Conservation (phyloP, 176 grass and related monocot species). For the Rhipidocladum racemiflorum region DNA sequence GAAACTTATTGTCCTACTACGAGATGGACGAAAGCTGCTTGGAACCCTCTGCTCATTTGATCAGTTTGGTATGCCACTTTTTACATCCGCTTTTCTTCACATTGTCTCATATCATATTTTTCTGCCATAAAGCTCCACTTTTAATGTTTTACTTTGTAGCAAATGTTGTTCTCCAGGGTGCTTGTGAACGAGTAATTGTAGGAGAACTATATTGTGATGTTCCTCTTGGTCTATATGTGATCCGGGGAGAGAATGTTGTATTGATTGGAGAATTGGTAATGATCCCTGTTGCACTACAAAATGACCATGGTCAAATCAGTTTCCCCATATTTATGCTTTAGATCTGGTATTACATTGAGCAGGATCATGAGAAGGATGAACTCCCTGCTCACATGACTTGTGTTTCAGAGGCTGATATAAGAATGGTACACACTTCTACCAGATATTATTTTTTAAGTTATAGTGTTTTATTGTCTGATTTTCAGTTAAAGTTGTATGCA, state of each 20-base stretch:
- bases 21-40: constrained; percentile 91
- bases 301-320: constrained; percentile 20
- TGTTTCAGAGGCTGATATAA: constrained; percentile 87
- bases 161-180: constrained; percentile 95
- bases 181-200: constrained; percentile 95
- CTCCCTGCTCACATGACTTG: constrained; percentile 83
- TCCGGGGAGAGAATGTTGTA: constrained; percentile 96
- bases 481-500: not conserved
- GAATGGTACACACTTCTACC: constrained; percentile 51
- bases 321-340: constrained; percentile 23
- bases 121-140: not conserved
- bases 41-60: constrained; percentile 97
- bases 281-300: constrained; percentile 23
- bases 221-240: constrained; percentile 91
- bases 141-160: constrained; percentile 47
- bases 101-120: not conserved
- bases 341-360: constrained; percentile 41
- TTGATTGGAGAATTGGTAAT: constrained; percentile 98
- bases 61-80: constrained; percentile 70
- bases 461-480: not conserved
- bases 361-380: constrained; percentile 91
- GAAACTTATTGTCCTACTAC: constrained; percentile 90
- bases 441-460: not conserved
- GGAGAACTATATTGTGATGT: constrained; percentile 91
- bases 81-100: not conserved